Evolutionary conservation across 345 rosid species (phyloP), one percentile per base, ranked within the genome.

Genomic region (Leavenworthia alabamica): DNA sequence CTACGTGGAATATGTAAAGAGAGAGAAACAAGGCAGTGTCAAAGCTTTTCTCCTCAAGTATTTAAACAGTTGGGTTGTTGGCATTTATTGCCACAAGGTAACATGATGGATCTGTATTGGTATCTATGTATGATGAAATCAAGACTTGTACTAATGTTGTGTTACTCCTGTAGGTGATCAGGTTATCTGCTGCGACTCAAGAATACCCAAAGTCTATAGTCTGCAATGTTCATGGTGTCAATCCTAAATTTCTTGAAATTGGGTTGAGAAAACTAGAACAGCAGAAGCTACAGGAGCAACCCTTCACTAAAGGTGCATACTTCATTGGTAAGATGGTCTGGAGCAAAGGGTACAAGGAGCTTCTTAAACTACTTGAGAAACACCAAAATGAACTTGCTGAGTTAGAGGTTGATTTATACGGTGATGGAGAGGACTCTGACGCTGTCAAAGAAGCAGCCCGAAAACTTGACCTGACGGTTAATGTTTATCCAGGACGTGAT

Each of bases 321-420:
- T 89, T 85, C 74, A 93, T 93, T 62, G 97, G 96, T 42, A 93
- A 93, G 79, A 90, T 93, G 96, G 81, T 87, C 7, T 90, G 99
- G 99, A 86, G 79, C 81, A 93, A 93, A 83, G 97, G 99, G 68
- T 93, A 88, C 75, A 81, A 70, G 70, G 99, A 93, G 75, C 82
- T 93, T 23, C 85, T 93, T 61, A 80, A 73, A 64, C 87, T 89
- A 51, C 86, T 93, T 37, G 61, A 6, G 26, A 76, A 78, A 65
- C 84, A 87, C 78, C 96, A 86, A 75, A 79, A 79, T 68, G 87
- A 89, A 63, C 74, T 89, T 28, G 50, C 69, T 55, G 87, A 78
- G 29, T 73, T 89, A 54, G 90, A 89, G 71, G 68, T 93, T 62
- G 92, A 93, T 80, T 75, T 89, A 57, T 93, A 81, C 56, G 97